Evolutionary conservation across 2,329 filamentous ascomycete species (phyloP), one percentile per base, ranked within the genome.

Genomic region (Microcyclospora pomicola): DNA sequence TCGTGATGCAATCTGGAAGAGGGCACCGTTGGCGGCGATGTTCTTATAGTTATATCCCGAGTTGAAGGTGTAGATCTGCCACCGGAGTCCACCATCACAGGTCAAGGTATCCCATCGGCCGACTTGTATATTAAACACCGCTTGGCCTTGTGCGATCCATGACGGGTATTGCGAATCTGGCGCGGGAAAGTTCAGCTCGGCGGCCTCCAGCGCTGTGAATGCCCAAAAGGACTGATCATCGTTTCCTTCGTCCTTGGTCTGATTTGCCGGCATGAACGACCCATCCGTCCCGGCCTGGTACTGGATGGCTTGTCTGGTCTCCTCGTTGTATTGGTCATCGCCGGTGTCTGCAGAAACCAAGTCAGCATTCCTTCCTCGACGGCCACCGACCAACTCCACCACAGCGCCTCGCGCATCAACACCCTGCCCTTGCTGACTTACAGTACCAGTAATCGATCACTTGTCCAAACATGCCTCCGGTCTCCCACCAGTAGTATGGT

Each of bases 401-500:
- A 24, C 19, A 24, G 7, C 19, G 7, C 19, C 19, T 24, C 19
- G 19, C 19, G 19, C 19, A 24, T 24, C 19, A 24, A 5, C 4
- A 7, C 19, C 19, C 19, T 7, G 19, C 19, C 19, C 4, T 4
- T 24, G 19, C 19, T 7, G 19, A 24, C 19, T 24, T 24, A 24
- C 19, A 68, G 44, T 77, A 71, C 72, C 75, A 80, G 56, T 83
- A 83, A 57, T 82, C 77, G 32, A 83, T 66, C 48, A 80, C 62
- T 1, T 75, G 72, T 44, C 77, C 74, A 68, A 80, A 80, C 61
- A 84, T 59, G 38, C 51, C 56, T 14, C 56, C 57, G 13, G 73
- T 73, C 55, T 82, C 74, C 79, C 78, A 83, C 79, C 79, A 84
- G 65, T 82, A 82, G 55, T 79, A 80, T 43, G 79, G 79, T 15